Conservation (phyloP, 2,329 filamentous ascomycete genomes). For the Verticillium longisporum region DNA sequence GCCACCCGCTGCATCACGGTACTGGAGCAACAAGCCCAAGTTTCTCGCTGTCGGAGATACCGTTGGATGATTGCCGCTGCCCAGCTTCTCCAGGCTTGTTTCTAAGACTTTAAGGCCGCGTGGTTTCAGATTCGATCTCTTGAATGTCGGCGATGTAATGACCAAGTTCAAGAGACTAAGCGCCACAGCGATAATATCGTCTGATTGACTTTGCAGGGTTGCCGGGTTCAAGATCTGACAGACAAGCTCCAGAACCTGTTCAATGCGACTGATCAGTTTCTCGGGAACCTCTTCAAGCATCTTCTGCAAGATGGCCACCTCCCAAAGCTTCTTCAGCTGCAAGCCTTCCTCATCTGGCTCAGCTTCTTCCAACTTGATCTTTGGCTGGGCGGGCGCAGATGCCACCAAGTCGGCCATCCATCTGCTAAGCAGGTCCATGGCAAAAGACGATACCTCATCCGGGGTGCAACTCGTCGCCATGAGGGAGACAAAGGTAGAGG, state of each 20-base stretch:
- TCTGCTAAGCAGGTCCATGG: slow-evolving; percentile 49
- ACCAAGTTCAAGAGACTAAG: slow-evolving; percentile 57
- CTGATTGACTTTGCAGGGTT: slow-evolving; percentile 29
- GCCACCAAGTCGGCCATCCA: slow-evolving; percentile 41
- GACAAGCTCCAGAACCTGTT: slow-evolving; percentile 58
- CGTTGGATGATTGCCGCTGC: slow-evolving; percentile 28
- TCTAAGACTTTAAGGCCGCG: slow-evolving; percentile 39
- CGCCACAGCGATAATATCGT: slow-evolving; percentile 44
- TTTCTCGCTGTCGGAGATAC: slow-evolving; percentile 49
- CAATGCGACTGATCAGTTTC: slow-evolving; percentile 56
- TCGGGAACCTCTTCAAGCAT: slow-evolving; percentile 58
- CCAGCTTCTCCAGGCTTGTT: slow-evolving; percentile 37
- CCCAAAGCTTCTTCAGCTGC: slow-evolving; percentile 40
- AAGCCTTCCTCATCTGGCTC: slow-evolving; percentile 26
- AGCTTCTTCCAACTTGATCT: slow-evolving; percentile 15
- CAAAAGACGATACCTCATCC: slow-evolving; percentile 52
- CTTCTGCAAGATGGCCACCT: slow-evolving; percentile 57
- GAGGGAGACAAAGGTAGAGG: slow-evolving; percentile 39
- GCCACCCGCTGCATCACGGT: slow-evolving; percentile 45
- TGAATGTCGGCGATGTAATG: slow-evolving; percentile 50
- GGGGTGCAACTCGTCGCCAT: slow-evolving; percentile 43
- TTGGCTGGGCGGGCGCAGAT: slow-evolving; percentile 16
- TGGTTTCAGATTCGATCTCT: slow-evolving; percentile 36
- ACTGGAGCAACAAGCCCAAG: slow-evolving; percentile 47
- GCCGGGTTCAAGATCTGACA: slow-evolving; percentile 49